Conservation (phyloP, 2,329 filamentous ascomycete species). For the Fulvia fulva region DNA sequence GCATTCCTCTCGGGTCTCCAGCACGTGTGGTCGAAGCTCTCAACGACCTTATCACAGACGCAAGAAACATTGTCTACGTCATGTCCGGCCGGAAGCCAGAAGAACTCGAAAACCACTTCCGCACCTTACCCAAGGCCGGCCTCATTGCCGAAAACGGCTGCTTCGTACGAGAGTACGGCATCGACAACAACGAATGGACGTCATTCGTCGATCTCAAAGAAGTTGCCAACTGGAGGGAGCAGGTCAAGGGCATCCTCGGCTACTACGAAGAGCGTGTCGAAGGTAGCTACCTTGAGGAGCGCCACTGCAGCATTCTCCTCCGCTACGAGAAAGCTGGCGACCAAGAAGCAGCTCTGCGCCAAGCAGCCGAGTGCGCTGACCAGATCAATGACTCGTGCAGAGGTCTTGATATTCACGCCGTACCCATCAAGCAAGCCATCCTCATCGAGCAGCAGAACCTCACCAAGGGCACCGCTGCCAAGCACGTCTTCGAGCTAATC, state of each 20-base stretch:
- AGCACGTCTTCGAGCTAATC: slow-evolving; percentile 61
- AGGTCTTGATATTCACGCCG: slow-evolving; percentile 75
- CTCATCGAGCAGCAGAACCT: slow-evolving; percentile 81
- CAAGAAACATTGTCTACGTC: slow-evolving; percentile 81
- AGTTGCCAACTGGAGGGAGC: slow-evolving; percentile 75
- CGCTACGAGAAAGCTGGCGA: slow-evolving; percentile 83
- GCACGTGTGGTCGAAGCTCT: slow-evolving; percentile 79
- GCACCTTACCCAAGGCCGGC: slow-evolving; percentile 75
- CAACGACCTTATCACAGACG: slow-evolving; percentile 74
- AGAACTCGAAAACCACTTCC: slow-evolving; percentile 83
- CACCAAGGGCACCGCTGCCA: slow-evolving; percentile 81
- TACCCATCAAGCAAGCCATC: slow-evolving; percentile 71
- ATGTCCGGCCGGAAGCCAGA: slow-evolving; percentile 88
- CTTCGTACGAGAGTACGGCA: slow-evolving; percentile 70
- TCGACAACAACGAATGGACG: slow-evolving; percentile 61
- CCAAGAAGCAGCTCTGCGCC: slow-evolving; percentile 66
- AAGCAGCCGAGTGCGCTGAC: slow-evolving; percentile 84
- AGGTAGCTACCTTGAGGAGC: slow-evolving; percentile 80
- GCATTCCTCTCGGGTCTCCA: slow-evolving; percentile 81
- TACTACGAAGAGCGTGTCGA: slow-evolving; percentile 91
- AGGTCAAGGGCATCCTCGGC: slow-evolving; percentile 74
- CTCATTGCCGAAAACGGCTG: slow-evolving; percentile 94
- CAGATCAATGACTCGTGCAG: slow-evolving; percentile 95
- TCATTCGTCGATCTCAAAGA: slow-evolving; percentile 70
- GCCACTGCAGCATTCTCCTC: slow-evolving; percentile 88